phyloP scores from a whole-genome alignment of 352 stramenopile genomes.

The Phytophthora sojae region DNA sequence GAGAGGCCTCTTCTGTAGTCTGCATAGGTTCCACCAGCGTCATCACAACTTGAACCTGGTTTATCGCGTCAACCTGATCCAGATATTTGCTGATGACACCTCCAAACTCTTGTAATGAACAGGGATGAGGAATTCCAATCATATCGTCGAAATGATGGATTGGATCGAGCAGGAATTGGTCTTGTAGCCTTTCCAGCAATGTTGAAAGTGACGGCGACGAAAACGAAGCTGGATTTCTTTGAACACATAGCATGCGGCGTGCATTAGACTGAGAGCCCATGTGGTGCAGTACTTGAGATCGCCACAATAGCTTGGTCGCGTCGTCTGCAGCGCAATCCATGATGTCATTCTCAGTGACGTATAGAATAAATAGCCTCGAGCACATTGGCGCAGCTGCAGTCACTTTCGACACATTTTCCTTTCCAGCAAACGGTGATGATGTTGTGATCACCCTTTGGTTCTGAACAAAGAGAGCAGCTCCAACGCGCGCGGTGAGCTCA shows the following conservation, averaged over 20 bases:
- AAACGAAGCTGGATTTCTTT: constrained; percentile 11
- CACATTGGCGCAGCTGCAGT: neutral
- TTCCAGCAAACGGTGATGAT: constrained; percentile 40
- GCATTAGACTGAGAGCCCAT: constrained; percentile 31
- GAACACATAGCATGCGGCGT: constrained; percentile 43
- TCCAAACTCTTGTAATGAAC: constrained; percentile 36
- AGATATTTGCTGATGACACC: constrained; percentile 24
- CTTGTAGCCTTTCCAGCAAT: constrained; percentile 25
- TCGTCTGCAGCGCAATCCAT: constrained; percentile 3
- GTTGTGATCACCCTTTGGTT: constrained; percentile 48
- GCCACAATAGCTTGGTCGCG: constrained; percentile 26
- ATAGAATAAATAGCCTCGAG: constrained; percentile 42
- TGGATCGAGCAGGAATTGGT: constrained; percentile 20
- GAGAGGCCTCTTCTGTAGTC: neutral
- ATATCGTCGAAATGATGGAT: constrained; percentile 24
- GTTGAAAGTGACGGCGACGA: constrained; percentile 5
- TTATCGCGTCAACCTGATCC: constrained; percentile 16
- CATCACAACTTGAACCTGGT: constrained; percentile 39
- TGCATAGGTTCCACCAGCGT: constrained; percentile 15
- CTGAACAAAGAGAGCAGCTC: constrained; percentile 47
- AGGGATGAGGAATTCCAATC: constrained; percentile 20
- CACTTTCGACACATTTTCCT: neutral
- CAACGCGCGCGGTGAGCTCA: constrained; percentile 35
- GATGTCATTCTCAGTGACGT: constrained; percentile 38
- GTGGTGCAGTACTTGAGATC: constrained; percentile 36